Base-by-base conservation (phyloP, 768 basidiomycete genomes). In the Calvatia gigantea region DNA sequence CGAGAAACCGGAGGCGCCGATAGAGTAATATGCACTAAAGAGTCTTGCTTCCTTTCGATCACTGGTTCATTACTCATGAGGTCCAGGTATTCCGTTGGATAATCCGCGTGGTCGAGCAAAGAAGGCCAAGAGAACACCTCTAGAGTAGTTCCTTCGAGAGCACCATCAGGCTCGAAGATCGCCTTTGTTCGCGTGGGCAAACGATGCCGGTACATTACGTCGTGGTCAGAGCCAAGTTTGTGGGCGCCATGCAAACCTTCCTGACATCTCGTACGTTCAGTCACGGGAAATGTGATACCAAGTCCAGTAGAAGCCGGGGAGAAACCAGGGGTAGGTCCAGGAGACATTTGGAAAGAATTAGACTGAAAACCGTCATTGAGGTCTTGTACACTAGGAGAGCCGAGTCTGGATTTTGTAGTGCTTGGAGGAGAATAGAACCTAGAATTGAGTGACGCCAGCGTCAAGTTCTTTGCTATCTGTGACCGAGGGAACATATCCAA, bases 381-480 rank as follows among this genome's bases (percentile, higher is more conserved):
- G 11, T 29, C 14, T 12, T 15, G 21, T 12, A 44, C 33, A 37
- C 33, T 44, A 19, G 46, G 29, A 23, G 44, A 39, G 37, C 54
- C 38, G 19, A 41, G 8, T 11, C 27, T 17, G 21, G 54, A 46
- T n/a, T 33, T 55, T 49, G 51, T n/a, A 6, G 41, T 29, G 29
- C 37, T 43, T 11, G 57, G 54, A 49, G 60, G 60, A 19, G 60
- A 52, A 38, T 58, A 54, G 32, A 56, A 61, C 14, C 52, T 49
- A 57, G 59, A 47, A 43, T 66, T 65, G 55, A 65, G 60, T n/a
- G 68, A 64, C 65, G 68, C 67, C 65, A 65, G 65, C 67, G 68
- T 65, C 65, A 62, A 39, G 23, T 59, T 50, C 14, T 49, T 43
- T 5, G 35, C 46, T 6, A 39, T 37, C 6, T 46, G 56, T 11